Conservation (phyloP, 306 rosid species). For the Cucumis hystrix region DNA sequence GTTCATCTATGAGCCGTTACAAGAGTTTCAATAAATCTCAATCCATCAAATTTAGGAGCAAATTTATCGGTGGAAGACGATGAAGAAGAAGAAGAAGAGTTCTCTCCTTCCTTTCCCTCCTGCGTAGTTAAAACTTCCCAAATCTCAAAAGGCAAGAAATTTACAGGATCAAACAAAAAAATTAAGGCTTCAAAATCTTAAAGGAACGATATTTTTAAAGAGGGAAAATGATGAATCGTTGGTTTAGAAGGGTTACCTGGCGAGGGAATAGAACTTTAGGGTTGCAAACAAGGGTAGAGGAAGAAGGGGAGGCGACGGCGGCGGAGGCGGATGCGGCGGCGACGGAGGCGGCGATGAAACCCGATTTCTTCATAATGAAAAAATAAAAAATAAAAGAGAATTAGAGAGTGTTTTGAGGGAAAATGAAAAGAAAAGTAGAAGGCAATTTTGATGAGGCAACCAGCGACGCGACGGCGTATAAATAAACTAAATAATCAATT, state of each 20-base stretch:
- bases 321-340: slow-evolving; percentile 35
- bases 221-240: not conserved
- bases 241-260: slow-evolving; percentile 17
- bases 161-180: not conserved
- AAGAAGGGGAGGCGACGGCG: slow-evolving; percentile 23
- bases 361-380: slow-evolving; percentile 32
- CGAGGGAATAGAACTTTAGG: slow-evolving; percentile 6
- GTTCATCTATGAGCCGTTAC: slow-evolving; percentile 12
- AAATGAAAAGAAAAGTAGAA: not conserved
- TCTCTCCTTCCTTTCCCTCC: slow-evolving; percentile 4
- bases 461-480: not conserved
- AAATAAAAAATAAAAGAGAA: not conserved
- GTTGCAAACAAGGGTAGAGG: not conserved
- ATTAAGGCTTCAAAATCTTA: not conserved
- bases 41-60: slow-evolving; percentile 14
- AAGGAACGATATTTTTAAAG: not conserved
- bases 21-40: slow-evolving; percentile 14
- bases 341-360: slow-evolving; percentile 39
- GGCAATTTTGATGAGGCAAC: not conserved
- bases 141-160: not conserved
- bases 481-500: not conserved
- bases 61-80: slow-evolving; percentile 9
- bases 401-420: not conserved
- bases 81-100: not conserved
- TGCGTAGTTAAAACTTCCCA: not conserved